phyloP scores from a whole-genome alignment of 345 rosid genomes.

The Clausena lansium region DNA sequence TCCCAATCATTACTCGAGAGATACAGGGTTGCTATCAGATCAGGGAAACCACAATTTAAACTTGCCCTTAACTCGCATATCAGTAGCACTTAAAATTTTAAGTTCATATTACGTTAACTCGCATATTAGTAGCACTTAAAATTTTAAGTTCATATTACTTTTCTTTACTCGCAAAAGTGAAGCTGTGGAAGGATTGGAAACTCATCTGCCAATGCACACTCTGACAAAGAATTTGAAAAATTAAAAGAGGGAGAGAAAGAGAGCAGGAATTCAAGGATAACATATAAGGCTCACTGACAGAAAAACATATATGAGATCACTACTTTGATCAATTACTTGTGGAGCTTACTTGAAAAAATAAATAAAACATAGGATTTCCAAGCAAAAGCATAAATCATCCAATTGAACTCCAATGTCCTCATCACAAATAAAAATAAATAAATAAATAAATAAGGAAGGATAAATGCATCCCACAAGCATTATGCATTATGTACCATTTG shows the following conservation, averaged over 20 bases:
- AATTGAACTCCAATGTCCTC: neutral
- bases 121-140: neutral
- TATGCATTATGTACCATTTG: constrained; percentile 52
- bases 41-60: neutral
- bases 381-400: constrained; percentile 14
- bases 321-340: neutral
- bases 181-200: neutral
- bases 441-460: neutral
- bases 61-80: neutral
- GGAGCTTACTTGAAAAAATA: neutral
- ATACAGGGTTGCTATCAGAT: neutral
- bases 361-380: neutral
- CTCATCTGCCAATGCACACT: neutral
- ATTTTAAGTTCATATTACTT: neutral
- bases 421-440: neutral
- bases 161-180: neutral
- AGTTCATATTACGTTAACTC: too few species aligned
- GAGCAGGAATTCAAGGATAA: neutral
- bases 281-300: neutral
- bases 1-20: too few species aligned
- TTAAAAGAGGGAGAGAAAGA: neutral
- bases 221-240: neutral
- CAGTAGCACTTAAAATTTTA: neutral
- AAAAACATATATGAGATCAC: neutral
- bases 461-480: constrained; percentile 14